Evolutionary conservation across 2,329 filamentous ascomycete species (phyloP), one percentile per base, ranked within the genome.

Genomic region (Exserohilum rostratum): DNA sequence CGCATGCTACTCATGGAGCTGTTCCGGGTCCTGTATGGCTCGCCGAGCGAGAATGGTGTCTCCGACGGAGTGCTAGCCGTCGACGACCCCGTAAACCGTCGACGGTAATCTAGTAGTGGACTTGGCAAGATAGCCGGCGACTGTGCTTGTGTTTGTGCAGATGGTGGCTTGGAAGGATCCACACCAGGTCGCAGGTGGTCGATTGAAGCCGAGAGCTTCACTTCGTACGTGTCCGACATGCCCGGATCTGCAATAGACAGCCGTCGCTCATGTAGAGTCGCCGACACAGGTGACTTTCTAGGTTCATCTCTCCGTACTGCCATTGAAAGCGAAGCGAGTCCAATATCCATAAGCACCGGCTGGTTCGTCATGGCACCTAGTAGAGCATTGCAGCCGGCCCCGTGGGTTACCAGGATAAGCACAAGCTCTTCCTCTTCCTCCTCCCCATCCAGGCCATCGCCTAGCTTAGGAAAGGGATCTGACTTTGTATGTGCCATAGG

Each of bases 381-480:
- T 39, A 99, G 78, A 2, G 95, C 95, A 77, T 99, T 99, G 77
- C 93, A 96, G 34, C 95, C 95, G 12, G 95, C 95, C 20, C 93
- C 93, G 70, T 99, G 95, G 0, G 95, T 96, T 18, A 99, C 90
- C 6, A 99, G 78, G 35, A 99, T 82, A 13, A 99, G 80, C 1
- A 98, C 87, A 1, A 92, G 84, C 64, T 87, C 85, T 12, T 89
- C 85, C 0, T 85, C 83, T 2, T 83, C 80, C 1, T 83, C 83
- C 2, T 83, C 80, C 3, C 69, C 60, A 1, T 82, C 77, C 3
- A 69, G 57, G 20, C 64, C 62, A 5, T 68, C 55, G n/a, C 61
- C 64, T n/a, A 77, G 70, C 3, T 31, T 74, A 58, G 61, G 74
- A 68, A 70, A 66, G 20, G 67, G 62, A 10, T 72, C 66, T 6